Conservation (phyloP, 371 early-diverging fungal species). For the Apophysomyces elegans region DNA sequence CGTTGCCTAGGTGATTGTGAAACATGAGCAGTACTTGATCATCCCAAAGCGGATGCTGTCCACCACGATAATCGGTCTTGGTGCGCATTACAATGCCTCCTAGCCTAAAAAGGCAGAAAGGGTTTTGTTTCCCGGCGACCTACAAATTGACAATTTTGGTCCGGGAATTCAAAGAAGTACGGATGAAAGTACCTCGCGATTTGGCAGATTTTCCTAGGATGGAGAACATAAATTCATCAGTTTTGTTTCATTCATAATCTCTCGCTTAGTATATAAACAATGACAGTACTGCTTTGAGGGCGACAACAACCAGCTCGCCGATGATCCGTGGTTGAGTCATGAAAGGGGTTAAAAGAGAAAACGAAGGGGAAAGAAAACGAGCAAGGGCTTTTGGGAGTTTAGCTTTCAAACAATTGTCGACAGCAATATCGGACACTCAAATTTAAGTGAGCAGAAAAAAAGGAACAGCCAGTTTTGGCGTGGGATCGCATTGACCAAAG, state of each 20-base stretch:
- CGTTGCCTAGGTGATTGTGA: neutral
- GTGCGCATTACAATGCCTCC: slow-evolving; percentile 43
- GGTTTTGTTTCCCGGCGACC: slow-evolving; percentile 57
- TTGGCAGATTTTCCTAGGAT: slow-evolving; percentile 46
- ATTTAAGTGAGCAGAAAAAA: neutral
- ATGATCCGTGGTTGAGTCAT: slow-evolving; percentile 25
- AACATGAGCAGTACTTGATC: slow-evolving; percentile 44
- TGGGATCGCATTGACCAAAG: slow-evolving; percentile 1
- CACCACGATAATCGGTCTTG: slow-evolving; percentile 52
- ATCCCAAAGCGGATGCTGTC: slow-evolving; percentile 58
- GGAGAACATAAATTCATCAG: neutral
- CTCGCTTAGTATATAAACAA: neutral
- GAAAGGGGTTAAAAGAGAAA: neutral
- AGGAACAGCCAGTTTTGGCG: neutral
- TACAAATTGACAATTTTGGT: slow-evolving; percentile 14
- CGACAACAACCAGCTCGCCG: slow-evolving; percentile 53
- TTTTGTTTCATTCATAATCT: neutral
- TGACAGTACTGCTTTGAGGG: slow-evolving; percentile 47
- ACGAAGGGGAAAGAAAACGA: neutral
- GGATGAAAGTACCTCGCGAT: slow-evolving; percentile 42
- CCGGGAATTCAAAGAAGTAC: neutral
- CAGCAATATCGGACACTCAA: slow-evolving; percentile 5
- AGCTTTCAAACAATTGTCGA: slow-evolving; percentile 28
- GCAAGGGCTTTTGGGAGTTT: slow-evolving; percentile 18
- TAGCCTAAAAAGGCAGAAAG: slow-evolving; percentile 46